Base-by-base conservation (phyloP, 73 alveolate species). In the Blepharisma japonicum region DNA sequence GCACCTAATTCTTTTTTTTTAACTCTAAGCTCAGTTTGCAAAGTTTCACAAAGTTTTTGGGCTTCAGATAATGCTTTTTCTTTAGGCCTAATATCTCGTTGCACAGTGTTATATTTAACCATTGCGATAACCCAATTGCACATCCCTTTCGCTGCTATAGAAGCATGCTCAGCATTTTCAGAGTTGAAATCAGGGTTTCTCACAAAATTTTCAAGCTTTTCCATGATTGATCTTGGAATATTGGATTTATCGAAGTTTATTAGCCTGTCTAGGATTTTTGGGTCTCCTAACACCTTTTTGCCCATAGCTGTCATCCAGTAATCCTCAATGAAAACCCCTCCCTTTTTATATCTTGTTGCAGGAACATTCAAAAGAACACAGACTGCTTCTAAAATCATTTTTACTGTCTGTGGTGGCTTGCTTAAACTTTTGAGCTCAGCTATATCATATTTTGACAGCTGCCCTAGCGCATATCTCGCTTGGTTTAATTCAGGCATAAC, bases 121-220 rank as follows among this genome's bases (percentile, higher is more conserved):
- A 94, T 91, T 49, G 97, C 97, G 14, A 84, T 89, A 21, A 91
- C 96, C 98, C 98, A 94, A 56, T 82, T 84, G 86, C 91, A 86
- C 56, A 94, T 86, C 39, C 96, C 96, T 68, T 86, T 89, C 54
- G 97, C 89, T 5, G 98, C 98, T 45, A 87, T 77, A 4, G 97
- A 89, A 39, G 97, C 98, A 55, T 83, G 79, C 46, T 83, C 84
- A 42, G 92, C 94, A 70, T 81, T 87, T 50, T 89, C 87, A 25
- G 86, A 90, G 71, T 92, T 85, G 83, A 94, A 84, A 23, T 88
- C 90, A 39, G 94, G 95, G 47, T 84, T 86, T 61, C 83, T 81
- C 46, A 83, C 76, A 8, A 83, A 78, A 53, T 85, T 80, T 76
- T 83, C 88, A 27, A 90, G 80, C 56, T 88, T 88, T 21, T 46